phyloP scores from a whole-genome alignment of 108 stramenopile species.

The Fistulifera pelliculosa region DNA sequence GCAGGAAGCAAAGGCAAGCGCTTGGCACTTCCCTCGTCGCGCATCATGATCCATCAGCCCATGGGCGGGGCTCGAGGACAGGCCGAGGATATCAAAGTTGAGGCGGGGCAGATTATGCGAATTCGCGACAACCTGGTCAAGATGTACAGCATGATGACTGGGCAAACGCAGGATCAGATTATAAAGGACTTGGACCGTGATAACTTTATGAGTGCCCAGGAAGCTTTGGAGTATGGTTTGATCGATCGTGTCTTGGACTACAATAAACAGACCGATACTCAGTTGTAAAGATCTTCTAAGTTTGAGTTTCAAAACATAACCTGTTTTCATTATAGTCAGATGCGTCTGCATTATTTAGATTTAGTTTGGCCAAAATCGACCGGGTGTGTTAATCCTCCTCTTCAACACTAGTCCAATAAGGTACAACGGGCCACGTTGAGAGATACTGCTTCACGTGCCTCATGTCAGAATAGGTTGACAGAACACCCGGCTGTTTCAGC shows the following conservation, averaged over 20 bases:
- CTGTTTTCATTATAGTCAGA: too few species aligned
- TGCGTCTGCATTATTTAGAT: too few species aligned
- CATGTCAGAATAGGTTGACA: slow-evolving; percentile 63
- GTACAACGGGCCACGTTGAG: slow-evolving; percentile 60
- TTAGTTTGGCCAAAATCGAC: too few species aligned
- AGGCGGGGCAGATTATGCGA: slow-evolving; percentile 96
- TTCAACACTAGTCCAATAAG: slow-evolving; percentile 40
- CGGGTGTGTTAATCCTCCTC: too few species aligned
- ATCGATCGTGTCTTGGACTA: slow-evolving; percentile 91
- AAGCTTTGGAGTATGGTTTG: slow-evolving; percentile 90
- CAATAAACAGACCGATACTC: slow-evolving; percentile 39
- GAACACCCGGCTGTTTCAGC: slow-evolving; percentile 47
- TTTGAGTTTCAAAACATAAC: too few species aligned
- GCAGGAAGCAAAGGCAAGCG: slow-evolving; percentile 78
- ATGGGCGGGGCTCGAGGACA: slow-evolving; percentile 99
- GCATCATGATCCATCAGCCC: slow-evolving; percentile 96
- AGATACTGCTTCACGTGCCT: slow-evolving; percentile 66
- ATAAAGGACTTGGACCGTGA: slow-evolving; percentile 92
- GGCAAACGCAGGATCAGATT: slow-evolving; percentile 88
- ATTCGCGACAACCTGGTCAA: slow-evolving; percentile 96
- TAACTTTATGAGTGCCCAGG: slow-evolving; percentile 96
- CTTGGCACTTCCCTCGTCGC: slow-evolving; percentile 79
- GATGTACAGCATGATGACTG: slow-evolving; percentile 97
- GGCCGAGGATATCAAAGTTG: slow-evolving; percentile 96
- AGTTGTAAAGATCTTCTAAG: slow-evolving; percentile 18